Evolutionary conservation across 2,329 filamentous ascomycete species (phyloP).

Genomic region (Ophiostoma fasciatum): DNA sequence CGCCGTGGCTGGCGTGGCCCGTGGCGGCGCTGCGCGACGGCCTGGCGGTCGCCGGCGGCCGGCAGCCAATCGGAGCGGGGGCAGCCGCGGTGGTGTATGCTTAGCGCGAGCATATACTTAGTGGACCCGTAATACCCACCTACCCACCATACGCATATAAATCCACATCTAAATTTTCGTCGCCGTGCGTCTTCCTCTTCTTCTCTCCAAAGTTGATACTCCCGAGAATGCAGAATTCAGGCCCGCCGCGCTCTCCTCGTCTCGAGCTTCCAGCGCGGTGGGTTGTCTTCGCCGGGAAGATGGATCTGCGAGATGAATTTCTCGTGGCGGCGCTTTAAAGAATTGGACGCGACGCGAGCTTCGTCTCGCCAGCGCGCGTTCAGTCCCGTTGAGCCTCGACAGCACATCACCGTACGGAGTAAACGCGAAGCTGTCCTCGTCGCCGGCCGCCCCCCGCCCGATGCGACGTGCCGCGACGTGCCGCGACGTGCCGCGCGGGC

Average conservation of each 20-base stretch:
- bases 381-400: slow-evolving; percentile 52
- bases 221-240: slow-evolving; percentile 39
- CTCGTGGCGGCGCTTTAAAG: slow-evolving; percentile 40
- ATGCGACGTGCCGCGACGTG: too few species aligned
- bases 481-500: too few species aligned
- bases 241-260: slow-evolving; percentile 26
- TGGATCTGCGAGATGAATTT: slow-evolving; percentile 19
- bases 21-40: slow-evolving; percentile 10
- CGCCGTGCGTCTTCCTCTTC: slow-evolving; percentile 17
- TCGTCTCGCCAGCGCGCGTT: slow-evolving; percentile 32
- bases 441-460: too few species aligned
- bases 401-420: too few species aligned
- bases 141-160: not conserved
- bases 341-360: slow-evolving; percentile 39
- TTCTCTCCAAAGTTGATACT: slow-evolving; percentile 37
- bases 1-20: slow-evolving; percentile 16
- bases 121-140: too few species aligned
- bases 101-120: too few species aligned
- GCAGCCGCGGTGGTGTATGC: too few species aligned
- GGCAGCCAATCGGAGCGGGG: too few species aligned
- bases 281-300: slow-evolving; percentile 48
- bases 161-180: not conserved
- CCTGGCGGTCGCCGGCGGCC: too few species aligned
- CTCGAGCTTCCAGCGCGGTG: slow-evolving; percentile 23
- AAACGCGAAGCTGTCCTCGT: too few species aligned